Evolutionary conservation across 495 filamentous ascomycete genomes (phyloP).

Genomic region (Rhizodiscina lignyota): DNA sequence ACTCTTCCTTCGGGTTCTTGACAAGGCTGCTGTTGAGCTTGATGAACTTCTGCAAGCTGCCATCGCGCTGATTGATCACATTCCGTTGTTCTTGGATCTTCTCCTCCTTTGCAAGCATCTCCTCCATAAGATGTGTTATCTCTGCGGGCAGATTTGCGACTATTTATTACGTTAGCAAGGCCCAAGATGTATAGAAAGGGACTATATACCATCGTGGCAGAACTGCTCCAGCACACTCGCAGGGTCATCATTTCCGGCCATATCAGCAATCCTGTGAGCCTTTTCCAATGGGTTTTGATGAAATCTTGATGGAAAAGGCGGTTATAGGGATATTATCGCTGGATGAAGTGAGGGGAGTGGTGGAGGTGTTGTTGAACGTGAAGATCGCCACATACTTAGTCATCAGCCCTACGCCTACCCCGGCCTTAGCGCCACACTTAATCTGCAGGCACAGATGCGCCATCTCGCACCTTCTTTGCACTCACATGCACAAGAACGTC

Average conservation of each 20-base stretch:
- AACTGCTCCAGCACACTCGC: conserved; percentile 86
- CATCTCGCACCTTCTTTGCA: too few relatives aligned
- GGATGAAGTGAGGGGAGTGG: too few relatives aligned
- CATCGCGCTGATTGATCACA: conserved; percentile 61
- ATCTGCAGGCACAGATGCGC: too few relatives aligned
- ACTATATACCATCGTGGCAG: conserved; percentile 50
- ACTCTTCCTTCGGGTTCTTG: conserved; percentile 74
- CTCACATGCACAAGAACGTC: too few relatives aligned
- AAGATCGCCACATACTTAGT: too few relatives aligned
- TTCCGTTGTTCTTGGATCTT: conserved; percentile 55
- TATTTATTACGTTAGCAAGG: conserved; percentile 9
- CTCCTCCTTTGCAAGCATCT: conserved; percentile 81
- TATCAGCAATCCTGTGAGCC: too few relatives aligned
- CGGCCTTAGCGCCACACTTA: too few relatives aligned
- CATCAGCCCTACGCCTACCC: too few relatives aligned
- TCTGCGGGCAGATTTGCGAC: conserved; percentile 83
- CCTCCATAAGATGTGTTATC: conserved; percentile 82
- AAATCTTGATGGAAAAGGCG: too few relatives aligned
- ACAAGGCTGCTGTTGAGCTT: conserved; percentile 65
- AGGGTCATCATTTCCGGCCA: conserved; percentile 49
- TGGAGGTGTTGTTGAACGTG: too few relatives aligned
- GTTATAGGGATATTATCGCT: too few relatives aligned
- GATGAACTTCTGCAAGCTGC: conserved; percentile 77
- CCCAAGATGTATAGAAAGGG: not conserved
- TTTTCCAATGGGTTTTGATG: too few relatives aligned